phyloP scores from a whole-genome alignment of 1,284 basidiomycete genomes.

The Cryptococcus neoformans region DNA sequence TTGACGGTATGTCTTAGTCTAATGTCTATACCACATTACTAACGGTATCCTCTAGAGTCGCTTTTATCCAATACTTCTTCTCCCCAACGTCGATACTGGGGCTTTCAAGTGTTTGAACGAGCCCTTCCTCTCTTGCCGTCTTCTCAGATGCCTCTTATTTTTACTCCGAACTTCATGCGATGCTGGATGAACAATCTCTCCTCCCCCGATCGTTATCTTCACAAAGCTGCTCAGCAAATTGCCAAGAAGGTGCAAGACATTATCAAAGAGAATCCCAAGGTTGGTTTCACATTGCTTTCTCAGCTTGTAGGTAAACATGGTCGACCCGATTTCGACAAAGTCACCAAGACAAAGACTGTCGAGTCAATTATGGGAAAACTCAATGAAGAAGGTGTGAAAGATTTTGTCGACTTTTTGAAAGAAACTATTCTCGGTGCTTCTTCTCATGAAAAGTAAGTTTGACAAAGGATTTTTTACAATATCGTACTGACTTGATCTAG shows the following conservation, averaged over 20 bases:
- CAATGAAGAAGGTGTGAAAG: conserved; percentile 69
- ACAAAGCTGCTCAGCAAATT: conserved; percentile 79
- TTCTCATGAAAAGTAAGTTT: conserved; percentile 42
- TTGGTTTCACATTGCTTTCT: conserved; percentile 80
- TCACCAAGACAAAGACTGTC: conserved; percentile 91
- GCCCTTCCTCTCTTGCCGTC: conserved; percentile 67
- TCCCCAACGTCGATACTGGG: conserved; percentile 89
- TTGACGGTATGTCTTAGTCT: conserved; percentile 67
- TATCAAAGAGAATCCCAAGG: conserved; percentile 70
- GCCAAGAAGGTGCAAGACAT: conserved; percentile 71
- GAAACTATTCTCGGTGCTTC: conserved; percentile 57
- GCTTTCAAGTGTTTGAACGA: conserved; percentile 86
- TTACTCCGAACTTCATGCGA: conserved; percentile 94
- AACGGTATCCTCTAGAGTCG: conserved; percentile 59
- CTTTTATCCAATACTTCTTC: conserved; percentile 82
- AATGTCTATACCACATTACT: neutral
- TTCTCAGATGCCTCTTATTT: conserved; percentile 74
- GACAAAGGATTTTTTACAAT: neutral
- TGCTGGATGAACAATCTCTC: conserved; percentile 95
- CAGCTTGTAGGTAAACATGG: conserved; percentile 86
- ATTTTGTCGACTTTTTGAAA: conserved; percentile 72
- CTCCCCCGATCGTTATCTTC: conserved; percentile 78
- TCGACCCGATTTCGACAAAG: conserved; percentile 80
- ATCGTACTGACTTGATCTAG: conserved; percentile 8
- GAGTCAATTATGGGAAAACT: conserved; percentile 78